Conservation (phyloP, 1,139 yeast species). For the Chernovozyma sophiae-reginae region DNA sequence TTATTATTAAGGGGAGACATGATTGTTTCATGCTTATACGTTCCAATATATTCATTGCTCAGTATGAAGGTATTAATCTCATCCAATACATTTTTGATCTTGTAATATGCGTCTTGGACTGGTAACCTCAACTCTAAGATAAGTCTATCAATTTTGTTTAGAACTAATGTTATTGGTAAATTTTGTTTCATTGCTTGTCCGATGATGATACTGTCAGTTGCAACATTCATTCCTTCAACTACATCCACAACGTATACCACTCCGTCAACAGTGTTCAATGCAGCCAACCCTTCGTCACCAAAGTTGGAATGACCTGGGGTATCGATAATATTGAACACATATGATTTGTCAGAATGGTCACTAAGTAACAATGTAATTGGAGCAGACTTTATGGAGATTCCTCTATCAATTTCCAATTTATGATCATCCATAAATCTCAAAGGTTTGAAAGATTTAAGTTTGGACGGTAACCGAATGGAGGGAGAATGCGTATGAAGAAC, state of each 20-base stretch:
- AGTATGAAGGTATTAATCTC: conserved; percentile 54
- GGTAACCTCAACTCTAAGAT: conserved; percentile 75
- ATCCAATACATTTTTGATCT: conserved; percentile 59
- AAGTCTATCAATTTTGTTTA: conserved; percentile 84
- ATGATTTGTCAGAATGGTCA: conserved; percentile 52
- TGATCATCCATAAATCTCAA: conserved; percentile 69
- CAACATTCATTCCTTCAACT: conserved; percentile 70
- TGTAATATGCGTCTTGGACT: conserved; percentile 67
- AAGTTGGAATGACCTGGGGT: conserved; percentile 93
- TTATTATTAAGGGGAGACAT: conserved; percentile 58
- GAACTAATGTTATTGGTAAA: conserved; percentile 52
- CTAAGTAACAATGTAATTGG: conserved; percentile 63
- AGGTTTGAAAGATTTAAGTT: conserved; percentile 34
- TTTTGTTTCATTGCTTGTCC: conserved; percentile 45
- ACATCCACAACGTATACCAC: conserved; percentile 73
- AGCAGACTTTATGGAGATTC: conserved; percentile 60
- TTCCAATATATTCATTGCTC: conserved; percentile 19
- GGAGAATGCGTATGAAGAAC: conserved; percentile 60
- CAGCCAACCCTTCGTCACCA: conserved; percentile 63
- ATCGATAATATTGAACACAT: conserved; percentile 63
- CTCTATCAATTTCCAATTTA: conserved; percentile 64
- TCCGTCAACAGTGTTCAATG: conserved; percentile 61
- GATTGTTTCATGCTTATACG: conserved; percentile 24
- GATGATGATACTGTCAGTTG: conserved; percentile 46
- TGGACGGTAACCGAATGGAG: conserved; percentile 22